phyloP scores from a whole-genome alignment of 495 filamentous ascomycete species.

The Trichoderma virens region DNA sequence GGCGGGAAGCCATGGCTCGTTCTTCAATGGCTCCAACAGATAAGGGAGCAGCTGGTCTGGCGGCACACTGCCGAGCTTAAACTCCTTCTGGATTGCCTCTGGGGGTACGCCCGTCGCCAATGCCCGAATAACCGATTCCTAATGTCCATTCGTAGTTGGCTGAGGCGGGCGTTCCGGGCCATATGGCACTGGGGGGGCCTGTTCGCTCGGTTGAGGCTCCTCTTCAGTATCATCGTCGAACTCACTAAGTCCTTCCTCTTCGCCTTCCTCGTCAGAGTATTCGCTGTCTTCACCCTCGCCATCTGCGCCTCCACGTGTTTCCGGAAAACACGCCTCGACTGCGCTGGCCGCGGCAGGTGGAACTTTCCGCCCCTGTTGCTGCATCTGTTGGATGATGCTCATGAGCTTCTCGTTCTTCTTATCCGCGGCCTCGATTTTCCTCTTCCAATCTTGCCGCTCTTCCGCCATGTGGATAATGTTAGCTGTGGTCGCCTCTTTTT shows the following conservation, averaged over 20 bases:
- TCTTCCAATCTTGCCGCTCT: slow-evolving; percentile 74
- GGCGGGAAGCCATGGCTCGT: not conserved
- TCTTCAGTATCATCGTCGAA: slow-evolving; percentile 32
- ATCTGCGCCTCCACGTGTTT: slow-evolving; percentile 37
- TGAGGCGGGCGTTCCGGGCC: slow-evolving; percentile 28
- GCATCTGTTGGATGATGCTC: slow-evolving; percentile 88
- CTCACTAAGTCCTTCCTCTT: slow-evolving; percentile 33
- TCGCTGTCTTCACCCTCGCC: slow-evolving; percentile 61
- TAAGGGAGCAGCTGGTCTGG: not conserved
- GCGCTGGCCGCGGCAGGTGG: slow-evolving; percentile 49
- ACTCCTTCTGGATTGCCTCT: not conserved
- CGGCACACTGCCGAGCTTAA: not conserved
- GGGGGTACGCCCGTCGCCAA: not conserved
- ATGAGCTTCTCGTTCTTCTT: slow-evolving; percentile 91
- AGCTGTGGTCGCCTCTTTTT: slow-evolving; percentile 85
- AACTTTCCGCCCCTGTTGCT: slow-evolving; percentile 73
- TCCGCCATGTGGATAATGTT: slow-evolving; percentile 99
- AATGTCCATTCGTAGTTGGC: slow-evolving; percentile 25
- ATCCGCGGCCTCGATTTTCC: slow-evolving; percentile 70
- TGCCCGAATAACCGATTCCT: not conserved
- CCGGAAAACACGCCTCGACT: slow-evolving; percentile 33
- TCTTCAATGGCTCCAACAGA: not conserved
- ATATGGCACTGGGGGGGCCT: slow-evolving; percentile 17
- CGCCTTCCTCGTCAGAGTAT: slow-evolving; percentile 69
- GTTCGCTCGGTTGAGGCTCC: slow-evolving; percentile 23